Evolutionary conservation across 495 filamentous ascomycete genomes (phyloP).

Genomic region (Cairneyella variabilis): DNA sequence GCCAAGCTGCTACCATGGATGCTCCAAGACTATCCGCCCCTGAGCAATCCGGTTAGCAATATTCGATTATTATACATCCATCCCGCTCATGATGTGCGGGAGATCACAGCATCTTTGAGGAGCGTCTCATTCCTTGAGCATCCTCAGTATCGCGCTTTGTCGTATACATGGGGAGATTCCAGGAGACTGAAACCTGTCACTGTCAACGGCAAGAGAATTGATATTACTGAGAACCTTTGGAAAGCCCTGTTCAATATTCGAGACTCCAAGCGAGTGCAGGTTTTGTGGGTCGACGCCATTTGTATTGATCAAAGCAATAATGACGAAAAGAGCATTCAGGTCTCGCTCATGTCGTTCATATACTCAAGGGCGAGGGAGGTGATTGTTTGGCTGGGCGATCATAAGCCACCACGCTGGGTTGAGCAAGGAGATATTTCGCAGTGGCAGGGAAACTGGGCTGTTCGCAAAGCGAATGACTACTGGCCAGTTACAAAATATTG

Average conservation of each 20-base stretch:
- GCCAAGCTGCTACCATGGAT: no score
- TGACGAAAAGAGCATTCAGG: background rate
- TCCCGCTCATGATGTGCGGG: background rate
- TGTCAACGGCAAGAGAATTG: background rate
- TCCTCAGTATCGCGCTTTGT: background rate
- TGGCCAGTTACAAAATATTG: background rate
- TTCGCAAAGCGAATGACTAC: background rate
- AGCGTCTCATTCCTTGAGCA: background rate
- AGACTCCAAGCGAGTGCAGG: background rate
- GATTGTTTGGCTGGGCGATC: background rate
- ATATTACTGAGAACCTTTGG: background rate
- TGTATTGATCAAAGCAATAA: background rate
- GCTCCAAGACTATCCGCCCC: background rate
- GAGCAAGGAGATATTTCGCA: background rate
- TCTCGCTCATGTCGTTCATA: background rate
- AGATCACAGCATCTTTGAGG: background rate
- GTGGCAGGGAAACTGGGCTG: background rate
- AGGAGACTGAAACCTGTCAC: background rate
- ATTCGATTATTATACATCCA: background rate
- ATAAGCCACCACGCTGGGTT: background rate
- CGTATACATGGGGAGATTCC: background rate
- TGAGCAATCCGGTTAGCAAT: background rate
- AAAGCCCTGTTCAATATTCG: background rate
- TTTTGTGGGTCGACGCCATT: no score
- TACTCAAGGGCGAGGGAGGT: background rate